Evolutionary conservation across 176 grass and related monocot genomes (phyloP), one percentile per base, ranked within the genome.

Genomic region (Oryza australiensis): DNA sequence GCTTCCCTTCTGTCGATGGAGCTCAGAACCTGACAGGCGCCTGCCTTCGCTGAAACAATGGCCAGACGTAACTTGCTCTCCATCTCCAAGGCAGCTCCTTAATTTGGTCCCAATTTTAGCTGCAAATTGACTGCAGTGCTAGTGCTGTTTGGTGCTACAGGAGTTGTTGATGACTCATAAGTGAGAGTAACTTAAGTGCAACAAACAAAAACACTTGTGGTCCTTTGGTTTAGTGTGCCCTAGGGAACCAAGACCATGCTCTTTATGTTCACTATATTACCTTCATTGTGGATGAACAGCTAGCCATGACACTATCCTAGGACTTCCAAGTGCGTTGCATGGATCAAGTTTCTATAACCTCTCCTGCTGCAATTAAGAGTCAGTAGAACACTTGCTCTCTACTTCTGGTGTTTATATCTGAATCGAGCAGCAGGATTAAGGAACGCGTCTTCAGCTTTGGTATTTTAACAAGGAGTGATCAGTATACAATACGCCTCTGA

Each of bases 1-100:
- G 68, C 62, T 66, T 78, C 35, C 6, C 35, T 37, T 35, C 35
- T 37, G 35, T 88, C 63, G 46, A 75, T 84, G 86, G 62, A 40
- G 46, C 22, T 70, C 41, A 53, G 28, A 70, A 49, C 46, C 37
- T 62, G 30, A 76, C 72, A 28, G 26, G 13, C 48, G 5, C 28
- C 15, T 26, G 18, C 62, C 53, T 63, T 32, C 55, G 86, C 55
- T 46, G 9, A 73, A 80, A 66, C 68, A 53, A 66, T 77, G 69
- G 32, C 32, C 34, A 66, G 57, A 59, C 49, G 64, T 30, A 22
- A 72, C 38, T 40, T 40, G 30, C 23, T 75, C 24, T 68, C 45
- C 70, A 27, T 67, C 37, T 48, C 27, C 65, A 42, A 32, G 68
- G 64, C 64, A 77, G 73, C 43, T 57, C 29, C n/a, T 35, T 42